Base-by-base conservation (phyloP, 148 eudicot genomes). In the Chenopodium album region DNA sequence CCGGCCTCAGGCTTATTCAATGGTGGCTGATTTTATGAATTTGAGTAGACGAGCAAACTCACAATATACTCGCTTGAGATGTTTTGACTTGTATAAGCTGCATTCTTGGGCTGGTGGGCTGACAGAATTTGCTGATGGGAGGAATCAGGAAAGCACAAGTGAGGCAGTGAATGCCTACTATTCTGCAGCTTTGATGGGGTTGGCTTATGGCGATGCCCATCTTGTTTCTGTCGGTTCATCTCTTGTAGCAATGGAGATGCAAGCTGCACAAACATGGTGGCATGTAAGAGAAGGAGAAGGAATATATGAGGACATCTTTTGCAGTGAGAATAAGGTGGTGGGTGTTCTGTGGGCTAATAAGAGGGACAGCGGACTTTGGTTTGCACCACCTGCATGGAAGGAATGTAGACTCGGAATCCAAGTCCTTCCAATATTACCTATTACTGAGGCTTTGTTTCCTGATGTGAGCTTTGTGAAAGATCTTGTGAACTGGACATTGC, bases 101-200 rank as follows among this genome's bases (percentile, higher is more conserved):
- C 99, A 96, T 84, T 96, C 98, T 81, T 96, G 99, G 99, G 95
- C 99, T 66, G 87, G 97, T 34, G 99, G 99, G 67, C 70, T 96
- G 78, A 92, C 92, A 0, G 99, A 94, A 79, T 94, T 96, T 82
- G 90, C 87, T 23, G 95, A 96, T 84, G 99, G 99, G 50, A 80
- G 99, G 65, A 94, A 92, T 50, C 97, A 94, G 72, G 97, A 94
- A 80, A 94, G 95, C 83, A 89, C 97, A 13, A 89, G 98, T 52
- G 97, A 94, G 89, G 98, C 98, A 4, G 90, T 94, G 75, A 94
- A 94, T 78, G 98, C 90, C 2, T 94, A 94, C 75, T 91, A 91
- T 78, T 90, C 98, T 0, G 97, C 98, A 12, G 98, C 98, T 76
- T 85, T 94, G 76, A 85, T 94, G 97, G 98, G 98, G 59, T 73